Base-by-base conservation (phyloP, 495 filamentous ascomycete genomes). In the Podospora australis region DNA sequence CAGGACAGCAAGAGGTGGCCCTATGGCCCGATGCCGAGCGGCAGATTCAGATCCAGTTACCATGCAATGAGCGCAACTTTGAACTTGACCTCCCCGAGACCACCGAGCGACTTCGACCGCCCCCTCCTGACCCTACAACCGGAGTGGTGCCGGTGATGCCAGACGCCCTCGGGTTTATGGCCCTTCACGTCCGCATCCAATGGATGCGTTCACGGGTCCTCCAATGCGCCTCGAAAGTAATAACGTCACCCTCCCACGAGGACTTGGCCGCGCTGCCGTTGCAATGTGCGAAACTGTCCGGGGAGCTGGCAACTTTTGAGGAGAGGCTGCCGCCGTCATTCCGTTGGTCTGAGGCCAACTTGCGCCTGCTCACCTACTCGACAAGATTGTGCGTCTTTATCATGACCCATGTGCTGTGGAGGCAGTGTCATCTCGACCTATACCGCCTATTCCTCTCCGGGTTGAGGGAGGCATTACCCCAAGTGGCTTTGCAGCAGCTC, bases 11-110 rank as follows among this genome's bases (percentile, higher is more conserved):
- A 9, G 73, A 75, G 47, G 69, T 72, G 16, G 70, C 70, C 6
- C 52, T 77, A 8, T 72, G 72, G 64, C 49, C 62, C 2, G 66
- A 69, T 34, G 63, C 71, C 3, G 66, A 69, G 21, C 52, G 46
- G 14, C 63, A 62, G 35, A 68, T 77, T 41, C 67, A 67, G 36
- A 59, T 77, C 38, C 67, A 72, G 22, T 57, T 77, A 1, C 72
- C 72, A 0, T 75, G 73, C 51, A 77, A 72, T 55, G 73, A 77
- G 53, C 69, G 71, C 6, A 72, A 74, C 50, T 77, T 77, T 26
- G 72, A 75, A 50, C 71, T 74, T 47, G 73, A 75, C 55, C 63
- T 75, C 6, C 70, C 73, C 1, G 69, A 72, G 49, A 54, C 60
- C 2, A 75, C 73, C 5, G 73, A 73, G 44, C 59, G 64, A 28